phyloP scores from a whole-genome alignment of 345 rosid genomes.

The Cardiospermum halicacabum region DNA sequence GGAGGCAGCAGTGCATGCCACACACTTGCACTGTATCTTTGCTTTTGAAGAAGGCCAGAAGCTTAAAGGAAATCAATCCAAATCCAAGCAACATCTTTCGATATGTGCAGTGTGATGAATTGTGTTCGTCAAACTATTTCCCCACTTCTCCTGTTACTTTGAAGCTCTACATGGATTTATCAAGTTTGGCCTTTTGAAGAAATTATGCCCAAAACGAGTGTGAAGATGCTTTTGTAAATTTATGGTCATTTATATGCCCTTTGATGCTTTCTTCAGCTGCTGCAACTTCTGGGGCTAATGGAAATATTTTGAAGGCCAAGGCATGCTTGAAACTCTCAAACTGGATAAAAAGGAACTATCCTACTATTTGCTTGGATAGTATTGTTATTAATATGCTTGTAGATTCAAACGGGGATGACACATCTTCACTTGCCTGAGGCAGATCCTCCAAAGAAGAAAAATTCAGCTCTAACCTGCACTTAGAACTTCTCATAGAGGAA shows the following conservation, averaged over 20 bases:
- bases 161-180: conserved; percentile 70
- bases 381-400: conserved; percentile 42
- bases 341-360: conserved; percentile 61
- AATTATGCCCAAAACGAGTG: conserved; percentile 57
- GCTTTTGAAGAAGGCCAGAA: conserved; percentile 56
- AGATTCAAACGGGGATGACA: conserved; percentile 37
- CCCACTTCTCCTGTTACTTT: conserved; percentile 65
- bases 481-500: conserved; percentile 48
- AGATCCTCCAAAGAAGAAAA: conserved; percentile 27
- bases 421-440: conserved; percentile 28
- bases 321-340: conserved; percentile 83
- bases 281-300: conserved; percentile 39
- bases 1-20: conserved; percentile 65
- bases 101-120: conserved; percentile 50
- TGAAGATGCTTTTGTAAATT: conserved; percentile 65
- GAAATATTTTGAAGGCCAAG: conserved; percentile 65
- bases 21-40: conserved; percentile 83
- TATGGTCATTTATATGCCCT: conserved; percentile 71
- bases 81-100: conserved; percentile 34
- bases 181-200: conserved; percentile 72
- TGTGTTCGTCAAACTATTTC: conserved; percentile 39
- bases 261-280: conserved; percentile 48
- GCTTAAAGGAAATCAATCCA: conserved; percentile 34
- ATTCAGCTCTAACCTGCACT: conserved; percentile 26
- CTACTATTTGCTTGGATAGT: conserved; percentile 41